Evolutionary conservation across 495 filamentous ascomycete species (phyloP).

Genomic region (Acidiella bohemica): DNA sequence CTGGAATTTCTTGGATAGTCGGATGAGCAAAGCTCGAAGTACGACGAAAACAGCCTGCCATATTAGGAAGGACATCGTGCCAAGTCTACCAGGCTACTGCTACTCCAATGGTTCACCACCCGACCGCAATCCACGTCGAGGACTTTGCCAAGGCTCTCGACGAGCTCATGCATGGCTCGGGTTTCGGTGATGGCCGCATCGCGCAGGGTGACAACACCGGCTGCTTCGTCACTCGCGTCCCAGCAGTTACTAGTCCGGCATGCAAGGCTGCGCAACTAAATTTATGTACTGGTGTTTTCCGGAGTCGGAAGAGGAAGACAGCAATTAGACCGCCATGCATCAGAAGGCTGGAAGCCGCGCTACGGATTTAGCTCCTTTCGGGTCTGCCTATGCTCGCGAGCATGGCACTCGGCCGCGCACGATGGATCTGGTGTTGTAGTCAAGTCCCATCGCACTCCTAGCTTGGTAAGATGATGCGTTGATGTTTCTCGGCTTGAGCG

Average conservation of each 20-base stretch:
- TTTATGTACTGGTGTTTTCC: not conserved
- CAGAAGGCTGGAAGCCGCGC: slow-evolving; percentile 17
- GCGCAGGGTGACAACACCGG: slow-evolving; percentile 58
- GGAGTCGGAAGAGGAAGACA: not conserved
- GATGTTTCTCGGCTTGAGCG: not conserved
- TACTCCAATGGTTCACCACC: slow-evolving; percentile 43
- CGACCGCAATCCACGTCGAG: slow-evolving; percentile 32
- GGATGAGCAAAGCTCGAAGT: slow-evolving; percentile 36
- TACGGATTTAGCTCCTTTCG: slow-evolving; percentile 28
- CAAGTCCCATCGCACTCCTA: slow-evolving; percentile 48
- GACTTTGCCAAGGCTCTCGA: slow-evolving; percentile 39
- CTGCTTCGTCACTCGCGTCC: slow-evolving; percentile 33
- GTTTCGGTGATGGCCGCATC: slow-evolving; percentile 47
- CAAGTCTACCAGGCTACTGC: slow-evolving; percentile 49
- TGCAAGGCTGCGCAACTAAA: slow-evolving; percentile 33
- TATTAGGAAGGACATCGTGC: slow-evolving; percentile 57
- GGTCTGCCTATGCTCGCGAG: slow-evolving; percentile 40
- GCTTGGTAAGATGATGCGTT: slow-evolving; percentile 39
- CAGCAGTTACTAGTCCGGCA: slow-evolving; percentile 30
- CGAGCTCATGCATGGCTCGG: slow-evolving; percentile 45
- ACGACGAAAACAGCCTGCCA: slow-evolving; percentile 41
- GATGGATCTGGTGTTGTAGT: slow-evolving; percentile 44
- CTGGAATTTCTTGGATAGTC: slow-evolving; percentile 41
- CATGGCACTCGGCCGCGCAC: slow-evolving; percentile 50
- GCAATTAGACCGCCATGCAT: slow-evolving; percentile 9